Evolutionary conservation across 2,329 filamentous ascomycete genomes (phyloP).

Genomic region (Lizonia empirigonia): DNA sequence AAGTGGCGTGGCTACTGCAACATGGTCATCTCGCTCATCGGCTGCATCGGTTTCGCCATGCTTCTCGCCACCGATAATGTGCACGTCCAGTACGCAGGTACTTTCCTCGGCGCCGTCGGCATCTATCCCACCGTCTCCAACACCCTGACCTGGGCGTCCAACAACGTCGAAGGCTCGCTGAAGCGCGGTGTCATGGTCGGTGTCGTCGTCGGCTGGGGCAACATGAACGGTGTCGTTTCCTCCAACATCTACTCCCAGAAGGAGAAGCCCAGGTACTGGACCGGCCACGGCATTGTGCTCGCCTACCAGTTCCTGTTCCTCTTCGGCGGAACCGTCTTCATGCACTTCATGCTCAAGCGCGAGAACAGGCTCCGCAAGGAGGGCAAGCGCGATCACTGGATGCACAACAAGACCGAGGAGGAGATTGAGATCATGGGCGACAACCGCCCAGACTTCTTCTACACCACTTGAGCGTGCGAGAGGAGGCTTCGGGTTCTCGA

Average conservation of each 20-base stretch:
- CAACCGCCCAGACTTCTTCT: conserved; percentile 70
- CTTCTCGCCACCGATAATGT: conserved; percentile 69
- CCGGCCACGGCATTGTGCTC: conserved; percentile 77
- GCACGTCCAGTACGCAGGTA: conserved; percentile 78
- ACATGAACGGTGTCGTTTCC: conserved; percentile 84
- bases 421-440: conserved; percentile 74
- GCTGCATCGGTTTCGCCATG: conserved; percentile 80
- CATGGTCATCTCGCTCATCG: conserved; percentile 71
- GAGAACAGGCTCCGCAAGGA: conserved; percentile 72
- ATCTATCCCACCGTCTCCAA: conserved; percentile 90
- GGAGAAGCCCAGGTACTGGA: conserved; percentile 68
- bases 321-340: conserved; percentile 71
- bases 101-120: conserved; percentile 82
- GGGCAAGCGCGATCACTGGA: conserved; percentile 69
- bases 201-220: conserved; percentile 88
- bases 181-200: conserved; percentile 88
- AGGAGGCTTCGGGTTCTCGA: not conserved
- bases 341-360: conserved; percentile 65
- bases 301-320: conserved; percentile 74
- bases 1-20: conserved; percentile 79
- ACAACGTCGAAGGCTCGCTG: conserved; percentile 92
- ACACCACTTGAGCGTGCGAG: conserved; percentile 59
- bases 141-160: conserved; percentile 85
- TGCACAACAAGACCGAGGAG: conserved; percentile 66
- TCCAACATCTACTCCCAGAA: conserved; percentile 75